Evolutionary conservation across 192 early-diverging fungal genomes (phyloP).

Genomic region (Diversispora eburnea): DNA sequence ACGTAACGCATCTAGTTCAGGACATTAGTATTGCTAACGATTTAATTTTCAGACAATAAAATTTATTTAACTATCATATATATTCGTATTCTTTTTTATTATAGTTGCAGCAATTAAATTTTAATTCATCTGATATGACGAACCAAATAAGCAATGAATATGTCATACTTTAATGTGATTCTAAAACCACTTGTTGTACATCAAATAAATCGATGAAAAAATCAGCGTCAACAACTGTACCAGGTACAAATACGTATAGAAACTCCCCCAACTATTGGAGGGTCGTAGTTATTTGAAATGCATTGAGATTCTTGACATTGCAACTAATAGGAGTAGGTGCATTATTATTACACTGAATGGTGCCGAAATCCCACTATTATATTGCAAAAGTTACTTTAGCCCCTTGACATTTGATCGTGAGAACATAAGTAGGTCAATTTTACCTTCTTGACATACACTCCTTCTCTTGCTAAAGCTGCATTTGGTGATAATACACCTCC

Average conservation of each 20-base stretch:
- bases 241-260: neutral
- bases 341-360: neutral
- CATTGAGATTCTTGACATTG: neutral
- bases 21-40: too few species aligned
- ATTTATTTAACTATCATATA: too few species aligned
- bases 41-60: too few species aligned
- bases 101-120: too few species aligned
- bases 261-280: conserved; percentile 5
- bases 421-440: conserved; percentile 9
- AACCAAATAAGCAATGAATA: too few species aligned
- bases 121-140: too few species aligned
- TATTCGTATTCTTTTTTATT: too few species aligned
- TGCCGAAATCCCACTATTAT: conserved; percentile 13
- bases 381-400: conserved; percentile 4
- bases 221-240: neutral
- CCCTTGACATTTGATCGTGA: neutral
- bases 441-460: neutral
- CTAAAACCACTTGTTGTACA: conserved; percentile 3
- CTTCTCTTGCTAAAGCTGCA: conserved; percentile 6
- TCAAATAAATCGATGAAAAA: conserved; percentile 2
- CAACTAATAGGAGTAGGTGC: conserved; percentile 12
- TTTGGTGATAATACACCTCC: neutral
- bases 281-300: neutral
- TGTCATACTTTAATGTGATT: neutral
- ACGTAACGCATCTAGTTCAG: too few species aligned